phyloP scores from a whole-genome alignment of 176 grass and related monocot species.

The Echinochloa phyllopogon region DNA sequence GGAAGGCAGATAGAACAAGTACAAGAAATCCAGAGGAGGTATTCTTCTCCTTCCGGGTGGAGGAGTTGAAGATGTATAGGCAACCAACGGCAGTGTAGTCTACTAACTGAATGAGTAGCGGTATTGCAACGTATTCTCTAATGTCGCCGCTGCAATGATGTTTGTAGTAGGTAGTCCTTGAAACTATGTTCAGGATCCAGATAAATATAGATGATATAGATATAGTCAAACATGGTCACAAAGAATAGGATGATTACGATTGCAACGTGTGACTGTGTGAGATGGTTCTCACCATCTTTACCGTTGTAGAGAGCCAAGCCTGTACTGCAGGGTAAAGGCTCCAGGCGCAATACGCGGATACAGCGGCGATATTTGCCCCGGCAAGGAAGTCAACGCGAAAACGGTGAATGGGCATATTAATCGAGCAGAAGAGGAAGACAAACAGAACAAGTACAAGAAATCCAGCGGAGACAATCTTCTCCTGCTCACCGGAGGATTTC shows the following conservation, averaged over 20 bases:
- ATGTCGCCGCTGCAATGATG: no score
- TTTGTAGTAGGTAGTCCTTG: no score
- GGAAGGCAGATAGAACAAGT: background rate
- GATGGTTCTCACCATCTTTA: no score
- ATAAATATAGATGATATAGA: no score
- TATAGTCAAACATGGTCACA: no score
- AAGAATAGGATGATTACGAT: no score
- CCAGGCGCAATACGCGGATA: no score
- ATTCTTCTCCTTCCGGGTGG: background rate
- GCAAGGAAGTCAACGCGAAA: background rate
- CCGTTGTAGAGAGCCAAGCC: no score
- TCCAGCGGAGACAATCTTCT: background rate
- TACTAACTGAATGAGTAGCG: background rate
- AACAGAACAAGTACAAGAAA: background rate
- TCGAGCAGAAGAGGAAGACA: background rate
- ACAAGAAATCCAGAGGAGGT: background rate
- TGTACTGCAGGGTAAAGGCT: no score
- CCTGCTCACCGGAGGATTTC: background rate
- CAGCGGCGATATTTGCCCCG: background rate
- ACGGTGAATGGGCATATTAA: background rate
- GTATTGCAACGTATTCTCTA: no score
- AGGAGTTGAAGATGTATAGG: background rate
- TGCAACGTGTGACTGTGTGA: no score
- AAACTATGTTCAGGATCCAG: no score
- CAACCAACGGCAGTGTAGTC: background rate